Conservation (phyloP, 2,329 filamentous ascomycete species). For the Reticulascus tulasneorum region DNA sequence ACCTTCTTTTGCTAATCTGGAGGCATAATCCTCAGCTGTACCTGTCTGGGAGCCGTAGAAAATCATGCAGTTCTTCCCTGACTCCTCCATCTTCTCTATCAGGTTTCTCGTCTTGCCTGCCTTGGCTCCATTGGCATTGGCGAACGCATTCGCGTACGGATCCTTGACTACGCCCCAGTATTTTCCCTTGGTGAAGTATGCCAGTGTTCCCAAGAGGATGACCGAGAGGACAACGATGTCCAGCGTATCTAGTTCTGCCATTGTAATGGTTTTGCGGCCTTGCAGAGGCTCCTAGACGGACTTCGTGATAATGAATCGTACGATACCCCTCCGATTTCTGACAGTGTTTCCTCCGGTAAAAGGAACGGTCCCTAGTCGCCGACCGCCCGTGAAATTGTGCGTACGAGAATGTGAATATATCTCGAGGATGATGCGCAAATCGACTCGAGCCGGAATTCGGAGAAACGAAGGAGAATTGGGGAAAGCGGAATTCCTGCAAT, state of each 20-base stretch:
- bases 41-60: slow-evolving; percentile 99
- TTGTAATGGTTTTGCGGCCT: slow-evolving; percentile 38
- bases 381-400: no score
- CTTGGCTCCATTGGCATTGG: slow-evolving; percentile 66
- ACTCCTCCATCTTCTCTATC: slow-evolving; percentile 92
- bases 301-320: no score
- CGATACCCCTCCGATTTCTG: no score
- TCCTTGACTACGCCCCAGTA: slow-evolving; percentile 88
- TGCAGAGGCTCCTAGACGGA: no score
- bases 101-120: slow-evolving; percentile 87
- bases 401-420: no score
- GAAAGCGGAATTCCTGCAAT: no score
- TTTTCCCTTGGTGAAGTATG: slow-evolving; percentile 97
- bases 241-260: slow-evolving; percentile 95
- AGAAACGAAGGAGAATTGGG: no score
- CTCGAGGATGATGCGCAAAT: no score
- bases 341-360: no score
- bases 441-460: no score
- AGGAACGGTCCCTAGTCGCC: no score
- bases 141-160: slow-evolving; percentile 75
- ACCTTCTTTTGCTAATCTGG: slow-evolving; percentile 92
- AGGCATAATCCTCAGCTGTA: slow-evolving; percentile 97
- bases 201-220: slow-evolving; percentile 80
- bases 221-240: slow-evolving; percentile 87
- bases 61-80: slow-evolving; percentile 93